Evolutionary conservation across 164 flowering plant genomes (phyloP).

Genomic region (Vitis vinifera): DNA sequence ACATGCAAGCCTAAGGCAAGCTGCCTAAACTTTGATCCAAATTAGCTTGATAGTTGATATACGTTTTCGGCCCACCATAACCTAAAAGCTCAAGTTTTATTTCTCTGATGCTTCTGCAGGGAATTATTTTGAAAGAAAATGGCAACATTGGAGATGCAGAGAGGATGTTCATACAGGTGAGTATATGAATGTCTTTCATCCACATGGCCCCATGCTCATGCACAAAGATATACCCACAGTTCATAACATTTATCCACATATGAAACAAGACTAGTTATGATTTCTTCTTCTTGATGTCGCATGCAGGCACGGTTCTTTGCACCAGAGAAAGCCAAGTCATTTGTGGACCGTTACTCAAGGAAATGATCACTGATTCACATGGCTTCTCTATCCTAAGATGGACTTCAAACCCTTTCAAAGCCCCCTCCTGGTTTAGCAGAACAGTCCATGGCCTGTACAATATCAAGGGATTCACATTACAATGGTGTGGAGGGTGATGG

Average conservation of each 20-base stretch:
- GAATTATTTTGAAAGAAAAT: conserved; percentile 84
- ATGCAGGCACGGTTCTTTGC: conserved; percentile 87
- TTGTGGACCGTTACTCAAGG: conserved; percentile 76
- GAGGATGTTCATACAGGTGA: conserved; percentile 97
- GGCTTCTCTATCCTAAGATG: not conserved
- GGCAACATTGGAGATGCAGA: conserved; percentile 86
- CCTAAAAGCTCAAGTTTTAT: no score
- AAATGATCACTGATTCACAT: conserved; percentile 8
- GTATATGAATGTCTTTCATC: conserved; percentile 19
- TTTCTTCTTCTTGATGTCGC: not conserved
- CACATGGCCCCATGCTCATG: not conserved
- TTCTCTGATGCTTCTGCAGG: conserved; percentile 44
- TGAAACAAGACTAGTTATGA: no score
- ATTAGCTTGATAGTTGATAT: no score
- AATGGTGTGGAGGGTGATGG: no score
- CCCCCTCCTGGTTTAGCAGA: not conserved
- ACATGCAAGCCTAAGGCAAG: no score
- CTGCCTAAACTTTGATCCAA: no score
- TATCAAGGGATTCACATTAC: no score
- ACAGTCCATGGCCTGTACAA: no score
- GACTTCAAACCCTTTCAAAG: not conserved
- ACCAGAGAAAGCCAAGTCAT: conserved; percentile 79
- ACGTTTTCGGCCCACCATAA: no score
- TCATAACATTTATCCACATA: not conserved
- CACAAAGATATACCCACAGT: not conserved